Evolutionary conservation across 495 filamentous ascomycete species (phyloP).

Genomic region (Delitschia confertaspora): DNA sequence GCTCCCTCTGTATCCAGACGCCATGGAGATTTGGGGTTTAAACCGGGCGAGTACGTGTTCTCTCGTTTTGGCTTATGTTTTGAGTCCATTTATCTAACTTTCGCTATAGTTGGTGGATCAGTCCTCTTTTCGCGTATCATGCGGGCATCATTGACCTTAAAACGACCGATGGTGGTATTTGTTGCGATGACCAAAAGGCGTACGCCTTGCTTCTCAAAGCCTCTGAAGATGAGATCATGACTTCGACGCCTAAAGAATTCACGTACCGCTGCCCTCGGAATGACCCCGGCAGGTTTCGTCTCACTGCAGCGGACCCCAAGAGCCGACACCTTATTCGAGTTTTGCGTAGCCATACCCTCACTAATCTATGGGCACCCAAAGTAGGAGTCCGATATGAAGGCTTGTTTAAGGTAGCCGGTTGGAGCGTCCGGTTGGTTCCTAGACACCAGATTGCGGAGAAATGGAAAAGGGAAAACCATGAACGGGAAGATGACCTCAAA

Average conservation of each 20-base stretch:
- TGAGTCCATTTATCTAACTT: too few species aligned
- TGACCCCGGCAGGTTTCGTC: conserved; percentile 31
- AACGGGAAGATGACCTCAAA: conserved; percentile 1
- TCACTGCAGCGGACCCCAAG: conserved; percentile 26
- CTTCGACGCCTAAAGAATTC: conserved; percentile 18
- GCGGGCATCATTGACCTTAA: conserved; percentile 35
- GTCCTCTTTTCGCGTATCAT: conserved; percentile 31
- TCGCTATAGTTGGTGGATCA: conserved; percentile 37
- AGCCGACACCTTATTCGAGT: conserved; percentile 30
- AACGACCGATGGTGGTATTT: conserved; percentile 27
- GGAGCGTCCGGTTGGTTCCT: conserved; percentile 6
- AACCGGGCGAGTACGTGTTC: conserved; percentile 32
- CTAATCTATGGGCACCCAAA: conserved; percentile 30
- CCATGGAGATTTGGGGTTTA: conserved; percentile 31
- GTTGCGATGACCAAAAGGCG: conserved; percentile 28
- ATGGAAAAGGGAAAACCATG: too few species aligned
- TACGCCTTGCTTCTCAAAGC: conserved; percentile 34
- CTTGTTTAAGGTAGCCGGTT: conserved; percentile 30
- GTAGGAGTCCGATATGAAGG: conserved; percentile 37
- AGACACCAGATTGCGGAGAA: too few species aligned
- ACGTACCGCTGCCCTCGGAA: conserved; percentile 24
- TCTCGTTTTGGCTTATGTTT: background rate
- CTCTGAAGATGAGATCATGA: conserved; percentile 27
- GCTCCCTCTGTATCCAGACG: conserved; percentile 3
- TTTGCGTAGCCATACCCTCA: conserved; percentile 31